Base-by-base conservation (phyloP, 495 filamentous ascomycete species). In the Penicillium antarcticum region DNA sequence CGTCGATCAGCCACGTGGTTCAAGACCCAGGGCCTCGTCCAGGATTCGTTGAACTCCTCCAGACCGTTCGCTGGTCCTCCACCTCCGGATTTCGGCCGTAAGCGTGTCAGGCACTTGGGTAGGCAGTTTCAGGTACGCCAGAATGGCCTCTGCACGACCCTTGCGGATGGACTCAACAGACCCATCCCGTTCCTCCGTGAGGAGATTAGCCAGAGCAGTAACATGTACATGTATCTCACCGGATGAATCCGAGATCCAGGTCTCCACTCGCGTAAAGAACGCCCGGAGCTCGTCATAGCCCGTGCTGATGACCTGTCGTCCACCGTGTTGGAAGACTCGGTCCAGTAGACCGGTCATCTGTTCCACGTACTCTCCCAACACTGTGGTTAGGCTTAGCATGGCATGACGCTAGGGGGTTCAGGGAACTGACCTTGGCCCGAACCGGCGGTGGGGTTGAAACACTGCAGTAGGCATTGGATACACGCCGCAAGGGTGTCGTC, bases 401-500 rank as follows among this genome's bases (percentile, higher is more conserved):
- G 51, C 37, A 51, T 46, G 57, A 60, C 62, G 57, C 60, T 65
- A 65, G 59, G 55, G 58, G 46, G 41, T 63, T 62, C 66, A 24
- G 19, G 39, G 42, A 37, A 42, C 71, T 62, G 32, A 74, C 73
- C 68, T 63, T 60, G 41, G 19, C 54, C 43, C 11, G 66, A 57
- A 32, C 33, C 51, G 46, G 60, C 51, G 38, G 57, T 53, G 49
- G 71, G 65, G 55, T 71, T 77, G 43, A 76, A 53, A 57, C 74
- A 74, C 53, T 73, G 71, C 42, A 80, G 47, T 12, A 79, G 61
- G 33, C 76, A 77, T 51, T 67, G 65, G 11, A 73, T 58, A 59
- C 75, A 66, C 26, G 77, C 74, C 34, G 74, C 74, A 47, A 80
- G 64, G 23, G 72, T 80, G 38, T 73, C 58, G 9, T 69, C 69